phyloP scores from a whole-genome alignment of 768 basidiomycete genomes.

The Gloeophyllum trabeum region DNA sequence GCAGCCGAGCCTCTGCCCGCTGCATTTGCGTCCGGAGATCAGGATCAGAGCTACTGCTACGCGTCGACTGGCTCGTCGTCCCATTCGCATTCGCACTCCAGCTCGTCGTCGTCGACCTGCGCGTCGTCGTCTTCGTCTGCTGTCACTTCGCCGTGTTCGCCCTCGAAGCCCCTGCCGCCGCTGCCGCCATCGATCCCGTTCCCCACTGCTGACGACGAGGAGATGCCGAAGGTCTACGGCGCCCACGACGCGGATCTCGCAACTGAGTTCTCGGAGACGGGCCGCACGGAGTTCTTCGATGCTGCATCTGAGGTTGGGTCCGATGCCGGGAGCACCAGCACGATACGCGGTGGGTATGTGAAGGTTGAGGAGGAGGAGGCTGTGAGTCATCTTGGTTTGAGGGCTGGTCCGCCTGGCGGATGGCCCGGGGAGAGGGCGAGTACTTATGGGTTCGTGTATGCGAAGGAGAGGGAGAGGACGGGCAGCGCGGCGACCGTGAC shows the following conservation, averaged over 20 bases:
- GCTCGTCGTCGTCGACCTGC: slow-evolving; percentile 5
- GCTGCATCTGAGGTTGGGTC: too few relatives aligned
- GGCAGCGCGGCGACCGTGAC: slow-evolving; percentile 15
- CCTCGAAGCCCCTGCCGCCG: slow-evolving; percentile 7
- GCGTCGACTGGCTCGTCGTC: background rate
- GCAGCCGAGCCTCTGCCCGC: slow-evolving; percentile 1
- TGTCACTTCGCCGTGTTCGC: slow-evolving; percentile 12
- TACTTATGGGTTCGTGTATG: background rate
- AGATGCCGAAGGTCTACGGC: background rate
- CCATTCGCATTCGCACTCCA: slow-evolving; percentile 7
- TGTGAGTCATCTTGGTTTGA: background rate
- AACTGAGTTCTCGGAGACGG: too few relatives aligned
- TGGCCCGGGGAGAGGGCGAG: slow-evolving; percentile 8
- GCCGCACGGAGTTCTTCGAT: too few relatives aligned
- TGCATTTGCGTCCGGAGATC: slow-evolving; percentile 2
- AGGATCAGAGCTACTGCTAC: slow-evolving; percentile 3
- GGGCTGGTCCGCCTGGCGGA: slow-evolving; percentile 4
- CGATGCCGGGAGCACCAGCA: too few relatives aligned
- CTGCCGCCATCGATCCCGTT: slow-evolving; percentile 6
- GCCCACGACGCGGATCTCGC: background rate
- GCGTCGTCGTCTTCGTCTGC: slow-evolving; percentile 7
- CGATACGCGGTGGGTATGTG: background rate
- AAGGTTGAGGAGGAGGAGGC: background rate
- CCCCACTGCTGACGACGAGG: background rate
- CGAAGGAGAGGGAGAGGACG: slow-evolving; percentile 2